phyloP scores from a whole-genome alignment of 305 asterid genomes.

The Fraxinus platypoda region DNA sequence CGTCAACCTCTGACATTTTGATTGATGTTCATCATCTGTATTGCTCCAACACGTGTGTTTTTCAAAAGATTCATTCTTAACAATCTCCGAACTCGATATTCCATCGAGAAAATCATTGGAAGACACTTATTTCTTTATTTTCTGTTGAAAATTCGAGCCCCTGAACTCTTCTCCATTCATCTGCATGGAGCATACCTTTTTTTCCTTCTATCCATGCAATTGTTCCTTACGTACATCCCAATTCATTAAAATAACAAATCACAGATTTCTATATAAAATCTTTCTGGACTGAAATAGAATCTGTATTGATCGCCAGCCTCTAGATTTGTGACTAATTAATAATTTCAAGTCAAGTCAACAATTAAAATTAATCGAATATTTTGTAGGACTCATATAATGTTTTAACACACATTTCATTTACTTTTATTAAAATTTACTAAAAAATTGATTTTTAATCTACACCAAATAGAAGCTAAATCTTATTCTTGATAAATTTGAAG shows the following conservation, averaged over 20 bases:
- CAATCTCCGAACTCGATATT: slow-evolving; percentile 20
- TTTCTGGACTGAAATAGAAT: background rate
- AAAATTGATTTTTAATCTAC: background rate
- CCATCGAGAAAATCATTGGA: slow-evolving; percentile 23
- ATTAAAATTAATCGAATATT: no score
- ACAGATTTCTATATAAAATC: background rate
- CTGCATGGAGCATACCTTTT: background rate
- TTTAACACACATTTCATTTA: background rate
- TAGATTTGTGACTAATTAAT: slow-evolving; percentile 16
- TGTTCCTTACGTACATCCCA: slow-evolving; percentile 40
- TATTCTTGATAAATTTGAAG: background rate
- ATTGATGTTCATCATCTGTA: slow-evolving; percentile 40
- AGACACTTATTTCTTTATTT: slow-evolving; percentile 10
- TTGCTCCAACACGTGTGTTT: slow-evolving; percentile 55
- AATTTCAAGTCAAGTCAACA: background rate
- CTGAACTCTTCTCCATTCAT: slow-evolving; percentile 15
- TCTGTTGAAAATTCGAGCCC: slow-evolving; percentile 14
- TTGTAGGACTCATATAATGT: background rate
- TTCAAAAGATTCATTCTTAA: background rate
- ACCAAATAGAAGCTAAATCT: no score
- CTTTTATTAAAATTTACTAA: no score
- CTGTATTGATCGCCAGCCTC: background rate
- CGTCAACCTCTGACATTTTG: slow-evolving; percentile 38
- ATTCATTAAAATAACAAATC: slow-evolving; percentile 5
- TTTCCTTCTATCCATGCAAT: slow-evolving; percentile 29